Evolutionary conservation across 2,329 filamentous ascomycete genomes (phyloP), one percentile per base, ranked within the genome.

Genomic region (Apiospora rasikravindrae): DNA sequence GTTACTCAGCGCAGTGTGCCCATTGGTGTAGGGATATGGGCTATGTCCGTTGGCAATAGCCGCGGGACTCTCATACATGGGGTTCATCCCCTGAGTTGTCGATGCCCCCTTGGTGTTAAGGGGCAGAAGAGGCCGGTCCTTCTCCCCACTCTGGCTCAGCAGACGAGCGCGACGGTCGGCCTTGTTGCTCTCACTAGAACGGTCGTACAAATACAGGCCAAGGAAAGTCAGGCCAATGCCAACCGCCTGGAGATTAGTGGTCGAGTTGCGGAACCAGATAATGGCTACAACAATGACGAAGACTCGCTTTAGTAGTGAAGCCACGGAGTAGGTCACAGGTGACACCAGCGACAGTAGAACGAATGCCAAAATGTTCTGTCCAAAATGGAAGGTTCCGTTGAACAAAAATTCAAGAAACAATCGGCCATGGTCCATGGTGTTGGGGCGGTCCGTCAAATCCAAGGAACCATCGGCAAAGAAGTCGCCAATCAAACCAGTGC

Each of bases 351-450:
- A 98, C 8, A 99, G 86, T 7, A 99, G 87, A 29, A 98, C 87
- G 80, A 99, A 99, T 0, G 96, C 96, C 71, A 99, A 88, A 70
- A 99, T 97, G 80, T 97, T 98, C 80, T 99, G 96, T 22, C 91
- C 94, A 82, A 98, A 99, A 83, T 99, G 96, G 80, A 97, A 98
- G 4, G 94, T 92, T 71, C 96, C 96, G 81, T 99, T 99, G 87
- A 99, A 98, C 69, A 98, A 81, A 81, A 97, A 98, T 80, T 99
- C 96, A n/a, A 97, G 79, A 0, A 88, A 85, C 64, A 93, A 81
- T 2, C 94, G 90, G 37, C 92, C 94, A 73, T 95, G 92, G 75
- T 94, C 92, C 77, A 93, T 92, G 16, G 92, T 90, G 40, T 95
- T 87, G 45, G 92, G 90, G 33, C 83, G 84, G 57, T 85, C 81